A percentile compares a stretch with the other conserved stretches of the same genome.
These are phyloP conservation scores for Raffaelea ambrosiae DNA, from an alignment of 2,329 filamentous ascomycete species.

Conservation along the genomic window DNA sequence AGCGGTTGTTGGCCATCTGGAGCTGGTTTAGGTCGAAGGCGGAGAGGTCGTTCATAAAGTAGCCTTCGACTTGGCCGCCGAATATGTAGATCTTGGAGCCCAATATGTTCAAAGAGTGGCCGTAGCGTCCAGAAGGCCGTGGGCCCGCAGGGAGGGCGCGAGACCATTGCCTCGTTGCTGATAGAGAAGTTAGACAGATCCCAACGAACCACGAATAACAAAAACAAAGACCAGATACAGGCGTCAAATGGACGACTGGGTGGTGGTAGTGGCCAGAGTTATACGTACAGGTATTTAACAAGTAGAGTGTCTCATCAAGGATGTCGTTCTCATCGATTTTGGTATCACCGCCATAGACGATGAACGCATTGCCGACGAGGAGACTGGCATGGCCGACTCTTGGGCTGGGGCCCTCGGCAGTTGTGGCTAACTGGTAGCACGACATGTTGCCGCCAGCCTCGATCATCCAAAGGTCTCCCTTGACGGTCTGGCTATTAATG, in stretches of 20 bases:
- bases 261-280: neutral
- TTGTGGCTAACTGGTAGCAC: constrained; percentile 86
- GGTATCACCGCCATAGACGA: constrained; percentile 96
- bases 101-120: constrained; percentile 91
- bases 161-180: constrained; percentile 97
- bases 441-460: constrained; percentile 81
- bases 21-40: constrained; percentile 94
- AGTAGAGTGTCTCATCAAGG: constrained; percentile 89
- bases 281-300: constrained; percentile 83
- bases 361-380: constrained; percentile 95
- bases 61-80: constrained; percentile 92
- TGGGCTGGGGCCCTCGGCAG: constrained; percentile 87
- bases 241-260: no score
- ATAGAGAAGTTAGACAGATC: constrained; percentile 13
- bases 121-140: constrained; percentile 83
- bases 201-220: no score
- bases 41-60: constrained; percentile 94
- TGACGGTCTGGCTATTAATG: constrained; percentile 90
- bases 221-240: neutral
- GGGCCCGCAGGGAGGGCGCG: constrained; percentile 80
- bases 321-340: constrained; percentile 91
- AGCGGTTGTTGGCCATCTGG: constrained; percentile 82
- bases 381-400: constrained; percentile 91
- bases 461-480: constrained; percentile 96
- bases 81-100: constrained; percentile 98